Conservation (phyloP, 192 early-diverging fungal genomes). For the Podila epicladia region DNA sequence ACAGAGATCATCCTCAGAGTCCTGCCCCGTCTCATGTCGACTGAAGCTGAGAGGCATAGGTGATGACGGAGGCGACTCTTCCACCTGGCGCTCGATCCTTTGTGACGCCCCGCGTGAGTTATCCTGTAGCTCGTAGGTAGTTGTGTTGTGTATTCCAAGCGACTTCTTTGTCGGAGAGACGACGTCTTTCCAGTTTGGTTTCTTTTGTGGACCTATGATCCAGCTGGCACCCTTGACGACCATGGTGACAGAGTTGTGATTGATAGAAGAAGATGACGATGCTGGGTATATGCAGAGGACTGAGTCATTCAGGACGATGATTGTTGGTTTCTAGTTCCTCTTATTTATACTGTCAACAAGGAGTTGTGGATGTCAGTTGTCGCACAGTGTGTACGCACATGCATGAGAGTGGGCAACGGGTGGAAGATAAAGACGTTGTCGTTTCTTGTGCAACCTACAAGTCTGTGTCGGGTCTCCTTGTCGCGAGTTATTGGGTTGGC, state of each 20-base stretch:
- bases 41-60: conserved; percentile 24
- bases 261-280: background rate
- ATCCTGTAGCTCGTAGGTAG: background rate
- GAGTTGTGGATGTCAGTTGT: too few relatives aligned
- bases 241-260: conserved; percentile 5
- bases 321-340: too few relatives aligned
- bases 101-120: background rate
- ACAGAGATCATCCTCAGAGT: conserved; percentile 1
- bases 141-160: background rate
- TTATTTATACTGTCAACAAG: too few relatives aligned
- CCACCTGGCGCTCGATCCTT: background rate
- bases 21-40: background rate
- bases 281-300: too few relatives aligned
- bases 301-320: too few relatives aligned
- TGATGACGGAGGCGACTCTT: conserved; percentile 19
- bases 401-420: too few relatives aligned
- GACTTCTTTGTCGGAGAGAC: background rate
- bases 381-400: too few relatives aligned
- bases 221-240: conserved; percentile 41
- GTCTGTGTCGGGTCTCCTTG: too few relatives aligned
- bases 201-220: background rate
- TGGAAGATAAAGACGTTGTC: too few relatives aligned
- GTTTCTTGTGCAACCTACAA: too few relatives aligned
- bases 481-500: background rate
- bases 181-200: conserved; percentile 1